Conservation (phyloP, 129 eudicot species). For the Pittosporum tobira region DNA sequence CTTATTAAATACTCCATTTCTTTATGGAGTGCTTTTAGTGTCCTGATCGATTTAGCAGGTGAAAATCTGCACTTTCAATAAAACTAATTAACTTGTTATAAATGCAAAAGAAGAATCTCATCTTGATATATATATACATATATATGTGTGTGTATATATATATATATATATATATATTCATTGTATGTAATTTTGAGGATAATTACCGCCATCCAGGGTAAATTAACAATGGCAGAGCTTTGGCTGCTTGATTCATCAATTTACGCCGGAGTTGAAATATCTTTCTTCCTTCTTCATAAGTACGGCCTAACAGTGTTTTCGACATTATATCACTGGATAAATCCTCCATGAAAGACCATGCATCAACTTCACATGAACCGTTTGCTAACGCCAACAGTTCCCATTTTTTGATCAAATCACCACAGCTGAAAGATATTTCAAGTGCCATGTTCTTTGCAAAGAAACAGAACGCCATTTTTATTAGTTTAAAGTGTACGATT, state of each 20-base stretch:
- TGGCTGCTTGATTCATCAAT: background rate
- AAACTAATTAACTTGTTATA: background rate
- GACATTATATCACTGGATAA: background rate
- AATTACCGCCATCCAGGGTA: conserved; percentile 5
- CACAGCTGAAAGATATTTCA: background rate
- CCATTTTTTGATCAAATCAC: background rate
- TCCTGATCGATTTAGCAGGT: background rate
- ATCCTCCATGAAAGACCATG: background rate
- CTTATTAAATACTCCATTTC: background rate
- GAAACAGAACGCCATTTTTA: too few species aligned
- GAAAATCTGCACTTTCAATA: background rate
- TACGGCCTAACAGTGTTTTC: background rate
- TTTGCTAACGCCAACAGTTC: background rate
- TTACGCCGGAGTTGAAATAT: background rate
- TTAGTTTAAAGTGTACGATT: too few species aligned
- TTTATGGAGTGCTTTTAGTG: background rate
- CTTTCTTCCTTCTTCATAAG: background rate
- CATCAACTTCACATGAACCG: background rate
- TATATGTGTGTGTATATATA: too few species aligned
- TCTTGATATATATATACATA: background rate
- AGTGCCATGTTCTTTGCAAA: background rate
- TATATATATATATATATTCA: too few species aligned
- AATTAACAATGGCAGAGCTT: background rate
- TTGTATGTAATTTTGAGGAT: background rate
- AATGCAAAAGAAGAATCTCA: background rate